These are phyloP conservation scores for Thalassia testudinum DNA, from an alignment of 116 monocot genomes.

Conservation along the genomic window DNA sequence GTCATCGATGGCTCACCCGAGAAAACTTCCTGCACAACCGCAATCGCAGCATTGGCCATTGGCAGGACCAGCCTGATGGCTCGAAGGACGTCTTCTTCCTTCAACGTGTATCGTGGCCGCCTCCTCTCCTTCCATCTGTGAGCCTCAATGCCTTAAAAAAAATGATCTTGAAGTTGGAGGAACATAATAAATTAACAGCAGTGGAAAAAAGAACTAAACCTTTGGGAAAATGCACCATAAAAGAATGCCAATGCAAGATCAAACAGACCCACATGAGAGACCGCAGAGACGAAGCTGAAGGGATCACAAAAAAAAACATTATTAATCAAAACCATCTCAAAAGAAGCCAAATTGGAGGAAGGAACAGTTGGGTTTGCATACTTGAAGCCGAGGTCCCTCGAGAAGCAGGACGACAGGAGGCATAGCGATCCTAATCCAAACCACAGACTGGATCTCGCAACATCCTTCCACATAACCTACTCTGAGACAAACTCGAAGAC, in stretches of 20 bases:
- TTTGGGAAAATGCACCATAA: slow-evolving; percentile 39
- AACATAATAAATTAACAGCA: too few species aligned
- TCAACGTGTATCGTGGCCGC: slow-evolving; percentile 21
- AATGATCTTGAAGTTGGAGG: too few species aligned
- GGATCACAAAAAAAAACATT: neutral
- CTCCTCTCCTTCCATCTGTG: too few species aligned
- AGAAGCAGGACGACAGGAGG: slow-evolving; percentile 65
- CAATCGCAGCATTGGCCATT: slow-evolving; percentile 34
- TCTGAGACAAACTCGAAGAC: slow-evolving; percentile 19
- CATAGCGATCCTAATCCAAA: slow-evolving; percentile 72
- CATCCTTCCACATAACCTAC: slow-evolving; percentile 70
- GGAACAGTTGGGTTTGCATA: neutral
- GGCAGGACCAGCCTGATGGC: slow-evolving; percentile 37
- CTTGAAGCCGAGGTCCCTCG: slow-evolving; percentile 51
- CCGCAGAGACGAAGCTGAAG: slow-evolving; percentile 44
- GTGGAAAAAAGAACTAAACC: too few species aligned
- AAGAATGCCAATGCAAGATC: slow-evolving; percentile 58
- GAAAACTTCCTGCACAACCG: slow-evolving; percentile 40
- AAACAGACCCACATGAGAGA: slow-evolving; percentile 63
- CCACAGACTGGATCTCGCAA: slow-evolving; percentile 72
- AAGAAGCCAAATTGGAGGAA: neutral
- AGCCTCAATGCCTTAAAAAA: too few species aligned
- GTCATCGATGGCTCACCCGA: slow-evolving; percentile 82
- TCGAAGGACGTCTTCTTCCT: slow-evolving; percentile 52
- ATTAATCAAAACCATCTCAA: too few species aligned